These are phyloP conservation scores for Sphagnum fallax DNA, from an alignment of 228 moss, liverwort and hornwort genomes.

Conservation along the genomic window DNA sequence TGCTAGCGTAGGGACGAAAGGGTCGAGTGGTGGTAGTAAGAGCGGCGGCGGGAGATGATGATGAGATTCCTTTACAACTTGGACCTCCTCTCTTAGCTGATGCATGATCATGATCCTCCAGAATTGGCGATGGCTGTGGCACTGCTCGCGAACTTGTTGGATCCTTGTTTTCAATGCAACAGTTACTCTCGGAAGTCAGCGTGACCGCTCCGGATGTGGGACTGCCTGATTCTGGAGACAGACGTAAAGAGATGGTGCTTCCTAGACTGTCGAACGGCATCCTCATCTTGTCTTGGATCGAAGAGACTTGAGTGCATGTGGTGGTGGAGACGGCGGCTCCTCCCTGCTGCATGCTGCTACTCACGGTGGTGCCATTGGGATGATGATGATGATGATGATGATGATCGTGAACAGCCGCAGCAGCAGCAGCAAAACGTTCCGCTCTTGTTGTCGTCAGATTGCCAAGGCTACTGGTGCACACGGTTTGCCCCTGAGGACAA, in stretches of 20 bases:
- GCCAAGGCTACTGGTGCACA: conserved; percentile 44
- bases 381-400: conserved; percentile 12
- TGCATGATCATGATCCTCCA: too few species aligned
- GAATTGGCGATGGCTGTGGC: conserved; percentile 13
- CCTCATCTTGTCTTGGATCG: conserved; percentile 18
- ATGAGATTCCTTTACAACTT: not conserved
- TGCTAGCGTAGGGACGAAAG: conserved; percentile 87
- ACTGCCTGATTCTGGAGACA: conserved; percentile 87
- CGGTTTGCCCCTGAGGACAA: conserved; percentile 28
- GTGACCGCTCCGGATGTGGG: conserved; percentile 61
- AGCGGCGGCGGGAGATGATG: conserved; percentile 1
- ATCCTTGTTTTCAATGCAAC: conserved; percentile 71
- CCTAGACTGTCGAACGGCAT: conserved; percentile 33
- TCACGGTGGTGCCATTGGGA: conserved; percentile 21
- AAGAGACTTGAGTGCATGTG: conserved; percentile 65
- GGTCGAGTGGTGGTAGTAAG: conserved; percentile 49
- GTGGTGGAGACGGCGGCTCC: conserved; percentile 28
- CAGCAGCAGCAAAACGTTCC: conserved; percentile 61
- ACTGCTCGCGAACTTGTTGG: conserved; percentile 20
- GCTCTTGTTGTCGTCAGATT: conserved; percentile 34
- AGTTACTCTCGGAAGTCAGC: conserved; percentile 65
- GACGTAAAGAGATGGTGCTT: conserved; percentile 63
- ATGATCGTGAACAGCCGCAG: not conserved
- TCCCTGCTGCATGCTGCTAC: conserved; percentile 18
- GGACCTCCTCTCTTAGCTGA: not conserved